phyloP scores from a whole-genome alignment of 164 flowering plant species.

The Macadamia integrifolia region DNA sequence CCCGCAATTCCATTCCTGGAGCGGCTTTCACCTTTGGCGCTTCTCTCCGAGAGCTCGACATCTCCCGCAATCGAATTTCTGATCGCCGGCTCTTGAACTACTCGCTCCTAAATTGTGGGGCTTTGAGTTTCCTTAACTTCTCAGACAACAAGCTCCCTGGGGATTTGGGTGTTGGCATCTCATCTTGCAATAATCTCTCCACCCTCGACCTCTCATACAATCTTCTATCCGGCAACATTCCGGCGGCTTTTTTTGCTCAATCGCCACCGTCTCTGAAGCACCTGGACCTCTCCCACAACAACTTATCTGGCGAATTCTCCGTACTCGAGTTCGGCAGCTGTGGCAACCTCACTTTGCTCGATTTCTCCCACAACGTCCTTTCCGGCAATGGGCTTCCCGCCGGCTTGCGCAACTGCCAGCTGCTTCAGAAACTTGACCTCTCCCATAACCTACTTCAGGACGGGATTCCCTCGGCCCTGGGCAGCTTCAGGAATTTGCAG shows the following conservation, averaged over 20 bases:
- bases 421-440: constrained; percentile 45
- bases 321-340: constrained; percentile 42
- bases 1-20: constrained; percentile 43
- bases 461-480: constrained; percentile 38
- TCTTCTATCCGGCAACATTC: constrained; percentile 45
- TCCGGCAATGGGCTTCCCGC: constrained; percentile 37
- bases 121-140: constrained; percentile 44
- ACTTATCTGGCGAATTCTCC: constrained; percentile 50
- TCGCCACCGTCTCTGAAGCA: constrained; percentile 21
- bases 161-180: constrained; percentile 15
- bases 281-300: constrained; percentile 61
- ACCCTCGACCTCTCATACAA: constrained; percentile 53
- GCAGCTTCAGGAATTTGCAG: constrained; percentile 36
- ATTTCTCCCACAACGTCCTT: constrained; percentile 45
- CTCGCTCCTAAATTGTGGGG: constrained; percentile 35
- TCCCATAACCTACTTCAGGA: constrained; percentile 35
- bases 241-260: constrained; percentile 20
- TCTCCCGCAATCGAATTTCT: constrained; percentile 51
- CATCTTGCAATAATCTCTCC: constrained; percentile 38
- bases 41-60: constrained; percentile 51
- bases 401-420: constrained; percentile 36
- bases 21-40: constrained; percentile 31
- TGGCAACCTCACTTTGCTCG: constrained; percentile 43
- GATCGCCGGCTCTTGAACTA: constrained; percentile 27
- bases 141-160: constrained; percentile 55